Percentiles rank a stretch among this genome's conserved stretches.
Evolutionary conservation across 768 basidiomycete species (phyloP).

Genomic region (Leccinum imitatum): DNA sequence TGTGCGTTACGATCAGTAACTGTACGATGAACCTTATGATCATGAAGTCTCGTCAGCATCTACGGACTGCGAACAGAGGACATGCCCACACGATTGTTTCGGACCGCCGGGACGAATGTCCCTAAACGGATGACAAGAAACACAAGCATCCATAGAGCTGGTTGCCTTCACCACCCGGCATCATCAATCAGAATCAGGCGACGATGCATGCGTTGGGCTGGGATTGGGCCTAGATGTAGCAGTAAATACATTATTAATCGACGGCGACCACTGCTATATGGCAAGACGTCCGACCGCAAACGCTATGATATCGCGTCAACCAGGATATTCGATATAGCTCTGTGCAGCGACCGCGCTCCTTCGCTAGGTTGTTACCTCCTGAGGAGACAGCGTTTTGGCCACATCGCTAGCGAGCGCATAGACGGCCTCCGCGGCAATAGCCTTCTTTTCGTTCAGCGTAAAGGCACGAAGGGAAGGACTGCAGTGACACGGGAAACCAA

Average conservation of each 20-base stretch:
- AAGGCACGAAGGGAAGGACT: slow-evolving; percentile 79
- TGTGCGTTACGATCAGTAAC: no score
- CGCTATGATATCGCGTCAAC: slow-evolving; percentile 54
- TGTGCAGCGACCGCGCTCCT: slow-evolving; percentile 75
- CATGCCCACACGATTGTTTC: no score
- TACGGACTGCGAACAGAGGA: no score
- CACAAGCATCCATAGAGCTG: neutral
- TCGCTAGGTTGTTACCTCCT: slow-evolving; percentile 63
- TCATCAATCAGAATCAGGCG: neutral
- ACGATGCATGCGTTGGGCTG: slow-evolving; percentile 10
- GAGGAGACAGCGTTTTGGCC: slow-evolving; percentile 45
- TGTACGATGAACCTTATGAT: no score
- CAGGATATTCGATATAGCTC: slow-evolving; percentile 72
- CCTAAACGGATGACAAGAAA: no score
- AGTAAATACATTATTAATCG: slow-evolving; percentile 14
- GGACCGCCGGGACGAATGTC: no score
- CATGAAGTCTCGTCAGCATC: no score
- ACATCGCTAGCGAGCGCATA: slow-evolving; percentile 57
- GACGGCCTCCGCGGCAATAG: slow-evolving; percentile 73
- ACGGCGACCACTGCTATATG: neutral
- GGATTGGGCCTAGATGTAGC: slow-evolving; percentile 15
- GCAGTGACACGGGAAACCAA: slow-evolving; percentile 78
- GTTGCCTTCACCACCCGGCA: neutral
- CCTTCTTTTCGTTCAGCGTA: slow-evolving; percentile 72
- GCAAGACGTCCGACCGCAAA: neutral